Base-by-base conservation (phyloP, 1,284 basidiomycete genomes). In the Tilletia horrida region DNA sequence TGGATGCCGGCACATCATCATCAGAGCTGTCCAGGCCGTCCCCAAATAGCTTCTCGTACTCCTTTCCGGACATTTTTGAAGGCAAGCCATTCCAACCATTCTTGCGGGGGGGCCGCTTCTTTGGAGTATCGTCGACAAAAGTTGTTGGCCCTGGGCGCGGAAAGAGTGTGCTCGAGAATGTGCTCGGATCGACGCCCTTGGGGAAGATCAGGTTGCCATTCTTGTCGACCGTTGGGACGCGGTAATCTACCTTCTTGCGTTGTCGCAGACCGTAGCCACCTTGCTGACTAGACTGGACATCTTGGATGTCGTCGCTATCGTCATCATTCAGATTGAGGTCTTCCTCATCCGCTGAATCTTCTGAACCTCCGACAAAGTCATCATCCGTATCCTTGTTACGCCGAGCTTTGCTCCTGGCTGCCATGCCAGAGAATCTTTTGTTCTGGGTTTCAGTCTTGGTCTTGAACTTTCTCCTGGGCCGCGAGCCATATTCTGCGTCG, bases 31-130 rank as follows among this genome's bases (percentile, higher is more conserved):
- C 77, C 66, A 70, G 66, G 2, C 68, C 69, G n/a, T 71, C 76
- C 64, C 79, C 79, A 67, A 81, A 80, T 35, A 75, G 71, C n/a
- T 68, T 65, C 1, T 76, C 78, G 45, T 79, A 78, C 64, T 81
- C 76, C 65, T 77, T 78, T 65, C 77, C 77, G 2, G 74, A 67
- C 79, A 81, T 78, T 23, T 73, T 71, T 11, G 71, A 66, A 23
- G 79, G 78, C 44, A 80, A 48, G 11, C 70, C 72, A 47, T 72
- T 71, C 77, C 76, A 75, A 16, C 55, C 55, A 23, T 71, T 76
- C 66, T 69, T 79, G 69, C 73, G 31, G 18, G 42, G 42, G 18
- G 21, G 31, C 9, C 61, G 61, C 21, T 40, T 42, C 11, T 45
- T 62, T 3, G 42, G 61, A 42, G 42, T 45, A 27, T 45, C 61